These are phyloP conservation scores for Candida taoyuanica DNA, from an alignment of 805 yeast genomes.

Conservation along the genomic window DNA sequence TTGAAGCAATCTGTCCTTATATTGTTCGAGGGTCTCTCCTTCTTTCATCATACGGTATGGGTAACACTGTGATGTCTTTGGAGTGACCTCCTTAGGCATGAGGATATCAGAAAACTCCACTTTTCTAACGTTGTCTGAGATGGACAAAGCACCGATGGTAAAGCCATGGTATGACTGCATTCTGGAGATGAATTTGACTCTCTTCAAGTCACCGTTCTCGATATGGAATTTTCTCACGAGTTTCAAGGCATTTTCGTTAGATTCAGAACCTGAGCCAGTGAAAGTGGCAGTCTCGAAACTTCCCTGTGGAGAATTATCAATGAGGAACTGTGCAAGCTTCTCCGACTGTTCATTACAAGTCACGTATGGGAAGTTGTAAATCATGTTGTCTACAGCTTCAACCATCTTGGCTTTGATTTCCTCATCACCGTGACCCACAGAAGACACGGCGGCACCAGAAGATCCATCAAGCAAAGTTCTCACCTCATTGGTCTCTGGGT, in stretches of 20 bases:
- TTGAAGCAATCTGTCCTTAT: slow-evolving; percentile 34
- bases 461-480: slow-evolving; percentile 36
- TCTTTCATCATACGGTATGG: slow-evolving; percentile 28
- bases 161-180: slow-evolving; percentile 46
- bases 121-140: slow-evolving; percentile 37
- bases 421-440: slow-evolving; percentile 41
- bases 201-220: slow-evolving; percentile 38
- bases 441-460: slow-evolving; percentile 51
- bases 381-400: slow-evolving; percentile 33
- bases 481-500: slow-evolving; percentile 33
- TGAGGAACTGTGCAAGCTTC: slow-evolving; percentile 38
- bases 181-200: slow-evolving; percentile 42
- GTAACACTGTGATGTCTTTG: slow-evolving; percentile 26
- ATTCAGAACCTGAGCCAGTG: slow-evolving; percentile 62
- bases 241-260: slow-evolving; percentile 61
- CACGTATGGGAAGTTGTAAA: slow-evolving; percentile 34
- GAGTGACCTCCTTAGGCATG: slow-evolving; percentile 23
- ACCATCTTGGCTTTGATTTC: slow-evolving; percentile 38
- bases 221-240: slow-evolving; percentile 45
- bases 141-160: slow-evolving; percentile 42
- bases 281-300: slow-evolving; percentile 40
- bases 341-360: slow-evolving; percentile 36
- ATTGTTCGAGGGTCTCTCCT: slow-evolving; percentile 36
- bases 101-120: slow-evolving; percentile 29
- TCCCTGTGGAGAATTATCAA: slow-evolving; percentile 39